Evolutionary conservation across 2,329 filamentous ascomycete genomes (phyloP).

Genomic region (Shiraia bambusicola): DNA sequence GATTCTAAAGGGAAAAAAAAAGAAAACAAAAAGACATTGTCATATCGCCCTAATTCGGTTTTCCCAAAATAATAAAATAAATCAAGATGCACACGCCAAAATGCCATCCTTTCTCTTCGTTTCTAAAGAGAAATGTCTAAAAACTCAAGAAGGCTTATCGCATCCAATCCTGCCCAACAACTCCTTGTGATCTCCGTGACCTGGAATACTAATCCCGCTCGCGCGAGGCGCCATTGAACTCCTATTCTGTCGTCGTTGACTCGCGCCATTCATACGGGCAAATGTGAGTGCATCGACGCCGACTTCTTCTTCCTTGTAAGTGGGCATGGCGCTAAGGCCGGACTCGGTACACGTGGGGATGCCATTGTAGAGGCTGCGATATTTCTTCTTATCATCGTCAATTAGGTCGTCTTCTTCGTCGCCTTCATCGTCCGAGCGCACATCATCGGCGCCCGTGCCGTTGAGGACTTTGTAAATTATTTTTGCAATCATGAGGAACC

Average conservation of each 20-base stretch:
- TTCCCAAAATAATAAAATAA: no score
- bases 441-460: slow-evolving; percentile 78
- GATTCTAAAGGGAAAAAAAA: no score
- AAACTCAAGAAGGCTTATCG: slow-evolving; percentile 60
- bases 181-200: slow-evolving; percentile 77
- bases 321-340: slow-evolving; percentile 23
- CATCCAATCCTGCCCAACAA: slow-evolving; percentile 79
- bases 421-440: slow-evolving; percentile 81
- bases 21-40: no score
- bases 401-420: slow-evolving; percentile 56
- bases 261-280: slow-evolving; percentile 47
- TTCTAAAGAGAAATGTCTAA: neutral
- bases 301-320: slow-evolving; percentile 70
- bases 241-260: slow-evolving; percentile 51
- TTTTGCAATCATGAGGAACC: slow-evolving; percentile 86
- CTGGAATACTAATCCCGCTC: slow-evolving; percentile 62
- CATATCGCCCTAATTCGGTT: no score
- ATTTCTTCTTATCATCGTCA: slow-evolving; percentile 14
- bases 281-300: slow-evolving; percentile 71
- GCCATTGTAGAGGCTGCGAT: slow-evolving; percentile 22
- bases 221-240: slow-evolving; percentile 54
- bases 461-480: slow-evolving; percentile 79
- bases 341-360: slow-evolving; percentile 34
- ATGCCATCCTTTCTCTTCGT: neutral
- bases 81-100: no score